phyloP scores from a whole-genome alignment of 176 grass and related monocot genomes.

The Olyra latifolia region DNA sequence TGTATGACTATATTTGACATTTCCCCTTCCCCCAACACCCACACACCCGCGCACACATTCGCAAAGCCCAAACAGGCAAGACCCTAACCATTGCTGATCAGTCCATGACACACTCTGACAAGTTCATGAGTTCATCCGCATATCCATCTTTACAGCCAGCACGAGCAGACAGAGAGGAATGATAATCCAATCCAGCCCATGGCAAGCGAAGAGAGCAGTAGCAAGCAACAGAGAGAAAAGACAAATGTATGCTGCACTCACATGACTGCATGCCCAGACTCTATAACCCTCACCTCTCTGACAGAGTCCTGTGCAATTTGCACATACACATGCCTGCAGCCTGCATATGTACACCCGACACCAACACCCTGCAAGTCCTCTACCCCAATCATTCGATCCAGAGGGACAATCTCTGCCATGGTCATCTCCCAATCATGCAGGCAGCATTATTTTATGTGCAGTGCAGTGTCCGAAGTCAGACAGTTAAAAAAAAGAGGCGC shows the following conservation, averaged over 20 bases:
- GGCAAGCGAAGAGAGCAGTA: slow-evolving; percentile 5
- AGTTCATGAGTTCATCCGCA: not conserved
- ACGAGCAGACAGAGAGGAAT: slow-evolving; percentile 28
- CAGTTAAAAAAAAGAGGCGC: slow-evolving; percentile 28
- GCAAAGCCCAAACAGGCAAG: not conserved
- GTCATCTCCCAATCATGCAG: slow-evolving; percentile 58
- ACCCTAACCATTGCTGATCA: not conserved
- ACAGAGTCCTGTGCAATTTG: slow-evolving; percentile 26
- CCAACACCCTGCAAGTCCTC: slow-evolving; percentile 55
- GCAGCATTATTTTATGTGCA: slow-evolving; percentile 62
- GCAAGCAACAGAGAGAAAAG: slow-evolving; percentile 7
- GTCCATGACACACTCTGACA: slow-evolving; percentile 41
- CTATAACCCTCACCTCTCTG: slow-evolving; percentile 33
- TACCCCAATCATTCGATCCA: slow-evolving; percentile 35
- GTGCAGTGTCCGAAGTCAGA: slow-evolving; percentile 42
- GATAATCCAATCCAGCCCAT: slow-evolving; percentile 15
- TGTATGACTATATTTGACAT: not conserved
- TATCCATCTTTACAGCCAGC: slow-evolving; percentile 21
- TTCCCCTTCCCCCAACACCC: too few species aligned
- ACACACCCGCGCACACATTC: too few species aligned
- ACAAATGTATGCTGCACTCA: slow-evolving; percentile 52
- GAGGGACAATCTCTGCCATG: slow-evolving; percentile 46
- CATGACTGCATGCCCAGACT: slow-evolving; percentile 13
- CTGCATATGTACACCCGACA: slow-evolving; percentile 28
- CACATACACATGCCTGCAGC: not conserved